These are phyloP conservation scores for Penicillium italicum DNA, from an alignment of 2,329 filamentous ascomycete species.

Conservation along the genomic window DNA sequence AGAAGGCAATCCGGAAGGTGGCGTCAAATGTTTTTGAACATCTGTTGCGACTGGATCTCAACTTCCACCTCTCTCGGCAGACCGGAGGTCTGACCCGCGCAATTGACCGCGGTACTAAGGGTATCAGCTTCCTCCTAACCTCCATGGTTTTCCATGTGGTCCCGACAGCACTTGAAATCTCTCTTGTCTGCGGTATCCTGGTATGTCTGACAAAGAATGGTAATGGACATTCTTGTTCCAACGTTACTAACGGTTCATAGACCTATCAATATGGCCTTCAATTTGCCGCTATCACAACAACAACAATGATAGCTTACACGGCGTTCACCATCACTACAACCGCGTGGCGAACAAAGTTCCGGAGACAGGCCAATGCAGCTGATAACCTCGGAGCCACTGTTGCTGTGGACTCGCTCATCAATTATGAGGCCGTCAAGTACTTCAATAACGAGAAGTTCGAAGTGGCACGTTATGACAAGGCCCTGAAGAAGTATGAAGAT, in stretches of 20 bases:
- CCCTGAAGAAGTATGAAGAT: conserved; percentile 80
- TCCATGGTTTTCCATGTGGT: conserved; percentile 99
- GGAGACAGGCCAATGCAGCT: conserved; percentile 89
- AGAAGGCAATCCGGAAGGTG: conserved; percentile 90
- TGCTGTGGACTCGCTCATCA: conserved; percentile 93
- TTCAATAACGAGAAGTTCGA: conserved; percentile 99
- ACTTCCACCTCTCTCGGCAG: conserved; percentile 90
- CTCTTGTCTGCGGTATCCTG: conserved; percentile 91
- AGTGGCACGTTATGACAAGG: conserved; percentile 82
- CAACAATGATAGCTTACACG: conserved; percentile 90
- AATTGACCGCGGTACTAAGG: conserved; percentile 95
- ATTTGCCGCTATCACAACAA: conserved; percentile 84
- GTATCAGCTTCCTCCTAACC: conserved; percentile 92
- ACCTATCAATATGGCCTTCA: conserved; percentile 92
- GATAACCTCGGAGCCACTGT: conserved; percentile 95
- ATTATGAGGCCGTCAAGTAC: conserved; percentile 98
- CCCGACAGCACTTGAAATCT: conserved; percentile 88
- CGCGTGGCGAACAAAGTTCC: conserved; percentile 94
- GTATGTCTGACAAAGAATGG: conserved; percentile 36
- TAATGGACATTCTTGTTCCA: not conserved
- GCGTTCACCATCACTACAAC: conserved; percentile 98
- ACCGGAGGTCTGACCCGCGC: conserved; percentile 91
- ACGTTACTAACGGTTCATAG: conserved; percentile 33
- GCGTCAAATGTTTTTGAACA: conserved; percentile 92
- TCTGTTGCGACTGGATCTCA: conserved; percentile 79